Percentiles rank a stretch among this genome's conserved stretches.
Conservation (phyloP, 164 flowering plant species). For the Magnolia sinica region DNA sequence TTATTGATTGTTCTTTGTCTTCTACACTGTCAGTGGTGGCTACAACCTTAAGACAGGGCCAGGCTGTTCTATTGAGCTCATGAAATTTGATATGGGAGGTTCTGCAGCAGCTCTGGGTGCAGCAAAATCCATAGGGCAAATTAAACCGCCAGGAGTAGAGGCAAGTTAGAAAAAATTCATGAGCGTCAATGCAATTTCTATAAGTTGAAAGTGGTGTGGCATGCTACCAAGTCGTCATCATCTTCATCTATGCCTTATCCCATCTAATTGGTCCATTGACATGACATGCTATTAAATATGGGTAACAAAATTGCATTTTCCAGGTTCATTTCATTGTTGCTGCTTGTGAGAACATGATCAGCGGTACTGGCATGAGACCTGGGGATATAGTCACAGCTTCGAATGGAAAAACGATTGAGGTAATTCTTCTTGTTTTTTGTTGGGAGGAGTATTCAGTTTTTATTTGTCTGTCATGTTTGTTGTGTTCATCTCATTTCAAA, state of each 20-base stretch:
- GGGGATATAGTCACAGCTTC: conserved; percentile 89
- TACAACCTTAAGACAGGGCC: conserved; percentile 98
- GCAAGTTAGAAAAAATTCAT: conserved; percentile 24
- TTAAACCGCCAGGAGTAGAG: conserved; percentile 95
- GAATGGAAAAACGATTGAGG: conserved; percentile 96
- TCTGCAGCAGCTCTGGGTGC: conserved; percentile 97
- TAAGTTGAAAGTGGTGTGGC: too few relatives aligned
- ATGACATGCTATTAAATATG: background rate
- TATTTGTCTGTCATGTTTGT: background rate
- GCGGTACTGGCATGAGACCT: conserved; percentile 97
- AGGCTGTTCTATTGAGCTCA: conserved; percentile 82
- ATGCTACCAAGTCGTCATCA: too few relatives aligned
- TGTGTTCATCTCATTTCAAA: background rate
- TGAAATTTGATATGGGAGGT: conserved; percentile 99
- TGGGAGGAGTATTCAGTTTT: background rate
- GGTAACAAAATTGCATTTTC: background rate
- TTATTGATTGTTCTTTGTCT: background rate
- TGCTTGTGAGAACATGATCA: conserved; percentile 96
- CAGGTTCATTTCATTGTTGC: conserved; percentile 85
- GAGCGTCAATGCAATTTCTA: background rate
- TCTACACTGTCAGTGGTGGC: conserved; percentile 71
- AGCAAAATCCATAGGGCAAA: conserved; percentile 91
- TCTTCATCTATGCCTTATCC: too few relatives aligned
- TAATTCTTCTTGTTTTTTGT: conserved; percentile 13
- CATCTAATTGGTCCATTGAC: too few relatives aligned